These are phyloP conservation scores for Penicillium crystallinum DNA, from an alignment of 495 filamentous ascomycete species.

Conservation along the genomic window DNA sequence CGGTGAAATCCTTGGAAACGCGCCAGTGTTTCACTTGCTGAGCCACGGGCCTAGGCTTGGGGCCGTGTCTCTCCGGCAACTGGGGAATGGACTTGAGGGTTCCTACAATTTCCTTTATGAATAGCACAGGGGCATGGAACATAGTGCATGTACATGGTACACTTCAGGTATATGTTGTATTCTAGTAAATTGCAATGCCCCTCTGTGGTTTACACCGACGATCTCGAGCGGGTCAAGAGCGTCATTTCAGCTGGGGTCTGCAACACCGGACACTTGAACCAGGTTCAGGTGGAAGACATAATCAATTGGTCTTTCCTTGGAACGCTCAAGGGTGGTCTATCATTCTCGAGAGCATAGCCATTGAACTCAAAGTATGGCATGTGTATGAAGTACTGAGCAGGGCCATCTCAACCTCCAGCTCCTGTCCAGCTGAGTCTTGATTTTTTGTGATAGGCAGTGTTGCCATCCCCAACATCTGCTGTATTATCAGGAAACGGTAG, in stretches of 20 bases:
- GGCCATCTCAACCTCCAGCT: neutral
- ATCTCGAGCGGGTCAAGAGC: neutral
- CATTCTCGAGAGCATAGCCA: neutral
- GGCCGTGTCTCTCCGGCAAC: constrained; percentile 35
- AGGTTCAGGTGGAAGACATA: neutral
- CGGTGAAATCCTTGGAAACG: constrained; percentile 18
- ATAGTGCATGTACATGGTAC: neutral
- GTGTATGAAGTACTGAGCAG: neutral
- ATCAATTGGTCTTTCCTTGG: neutral
- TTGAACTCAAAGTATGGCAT: neutral
- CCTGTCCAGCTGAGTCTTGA: neutral
- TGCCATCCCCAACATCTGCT: neutral
- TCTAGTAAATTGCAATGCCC: neutral
- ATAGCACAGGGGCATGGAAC: neutral
- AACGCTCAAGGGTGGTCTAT: neutral
- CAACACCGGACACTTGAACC: neutral
- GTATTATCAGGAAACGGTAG: neutral
- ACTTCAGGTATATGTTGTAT: neutral
- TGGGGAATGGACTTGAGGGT: neutral
- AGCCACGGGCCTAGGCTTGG: constrained; percentile 1
- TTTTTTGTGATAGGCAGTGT: neutral
- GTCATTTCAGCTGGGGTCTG: neutral
- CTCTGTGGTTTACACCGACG: neutral
- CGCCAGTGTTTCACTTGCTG: constrained; percentile 41
- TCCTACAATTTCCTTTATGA: neutral